These are phyloP conservation scores for Wickerhamiella nectarea DNA, from an alignment of 805 yeast species.

Conservation along the genomic window DNA sequence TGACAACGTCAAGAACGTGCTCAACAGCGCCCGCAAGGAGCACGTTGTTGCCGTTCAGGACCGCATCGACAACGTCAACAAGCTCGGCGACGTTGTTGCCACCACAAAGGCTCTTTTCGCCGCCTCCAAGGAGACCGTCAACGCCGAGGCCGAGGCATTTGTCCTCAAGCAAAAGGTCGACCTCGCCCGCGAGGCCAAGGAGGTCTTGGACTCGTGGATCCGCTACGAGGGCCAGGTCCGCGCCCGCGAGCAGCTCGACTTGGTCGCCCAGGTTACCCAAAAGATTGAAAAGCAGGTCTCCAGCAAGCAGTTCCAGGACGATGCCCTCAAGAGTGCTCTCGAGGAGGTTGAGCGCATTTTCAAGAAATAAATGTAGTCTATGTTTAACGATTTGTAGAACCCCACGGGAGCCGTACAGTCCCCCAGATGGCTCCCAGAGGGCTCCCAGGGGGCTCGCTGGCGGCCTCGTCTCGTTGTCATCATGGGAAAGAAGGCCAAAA, in stretches of 20 bases:
- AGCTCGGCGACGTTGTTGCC: slow-evolving; percentile 80
- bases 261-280: slow-evolving; percentile 70
- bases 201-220: slow-evolving; percentile 97
- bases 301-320: slow-evolving; percentile 88
- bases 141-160: slow-evolving; percentile 86
- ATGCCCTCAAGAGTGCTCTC: slow-evolving; percentile 78
- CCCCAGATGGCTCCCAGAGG: no score
- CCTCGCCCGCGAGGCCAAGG: slow-evolving; percentile 79
- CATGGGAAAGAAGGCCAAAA: no score
- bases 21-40: slow-evolving; percentile 76
- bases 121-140: slow-evolving; percentile 91
- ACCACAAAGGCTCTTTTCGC: slow-evolving; percentile 87
- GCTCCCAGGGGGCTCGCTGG: no score
- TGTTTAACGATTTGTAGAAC: no score
- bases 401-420: no score
- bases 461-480: no score
- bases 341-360: slow-evolving; percentile 83
- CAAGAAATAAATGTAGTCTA: slow-evolving; percentile 11
- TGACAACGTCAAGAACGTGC: slow-evolving; percentile 62
- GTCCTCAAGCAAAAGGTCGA: slow-evolving; percentile 85
- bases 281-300: slow-evolving; percentile 76
- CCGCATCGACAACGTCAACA: slow-evolving; percentile 78
- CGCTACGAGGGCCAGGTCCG: slow-evolving; percentile 95
- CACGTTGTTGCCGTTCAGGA: slow-evolving; percentile 88
- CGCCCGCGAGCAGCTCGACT: slow-evolving; percentile 88